These are phyloP conservation scores for Alternaria ethzedia DNA, from an alignment of 2,329 filamentous ascomycete species.

Conservation along the genomic window DNA sequence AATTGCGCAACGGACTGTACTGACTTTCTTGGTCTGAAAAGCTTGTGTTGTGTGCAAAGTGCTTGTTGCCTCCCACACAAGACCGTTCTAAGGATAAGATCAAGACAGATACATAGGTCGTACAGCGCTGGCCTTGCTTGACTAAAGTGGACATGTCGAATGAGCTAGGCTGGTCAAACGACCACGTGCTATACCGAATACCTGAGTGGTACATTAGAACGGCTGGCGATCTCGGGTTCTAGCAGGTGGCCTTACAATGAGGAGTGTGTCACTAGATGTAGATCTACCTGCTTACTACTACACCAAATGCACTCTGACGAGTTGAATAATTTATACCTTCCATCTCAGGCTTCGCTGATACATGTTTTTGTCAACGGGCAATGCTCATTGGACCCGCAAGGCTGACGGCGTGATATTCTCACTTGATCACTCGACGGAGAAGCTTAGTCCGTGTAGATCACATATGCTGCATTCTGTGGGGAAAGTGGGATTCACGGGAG, in stretches of 20 bases:
- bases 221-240: neutral
- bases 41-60: too few relatives aligned
- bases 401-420: neutral
- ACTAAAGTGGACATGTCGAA: too few relatives aligned
- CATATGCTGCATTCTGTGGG: neutral
- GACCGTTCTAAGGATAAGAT: too few relatives aligned
- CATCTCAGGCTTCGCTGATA: neutral
- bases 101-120: too few relatives aligned
- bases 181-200: neutral
- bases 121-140: too few relatives aligned
- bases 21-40: neutral
- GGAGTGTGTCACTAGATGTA: neutral
- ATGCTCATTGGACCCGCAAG: neutral
- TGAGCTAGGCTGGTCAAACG: too few relatives aligned
- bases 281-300: neutral
- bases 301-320: neutral
- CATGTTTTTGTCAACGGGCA: neutral
- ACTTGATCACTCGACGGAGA: neutral
- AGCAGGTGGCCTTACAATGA: neutral
- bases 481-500: neutral
- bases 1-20: neutral
- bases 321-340: neutral
- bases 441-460: neutral
- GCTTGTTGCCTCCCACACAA: too few relatives aligned
- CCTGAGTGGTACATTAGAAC: neutral